These are phyloP conservation scores for Penstemon eatonii DNA, from an alignment of 257 asterid species.

Conservation along the genomic window DNA sequence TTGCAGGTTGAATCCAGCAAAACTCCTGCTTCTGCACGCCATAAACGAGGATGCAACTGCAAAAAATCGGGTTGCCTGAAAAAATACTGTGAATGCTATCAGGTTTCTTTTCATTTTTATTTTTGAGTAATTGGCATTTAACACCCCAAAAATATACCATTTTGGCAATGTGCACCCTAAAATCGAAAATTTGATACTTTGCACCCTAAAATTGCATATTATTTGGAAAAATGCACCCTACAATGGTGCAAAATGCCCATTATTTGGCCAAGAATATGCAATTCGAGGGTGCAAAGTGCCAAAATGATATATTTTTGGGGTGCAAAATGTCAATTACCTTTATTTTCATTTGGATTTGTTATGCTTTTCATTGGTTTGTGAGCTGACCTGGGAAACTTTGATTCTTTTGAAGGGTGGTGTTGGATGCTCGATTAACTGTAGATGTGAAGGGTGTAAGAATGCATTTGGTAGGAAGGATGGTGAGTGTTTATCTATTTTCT, in stretches of 20 bases:
- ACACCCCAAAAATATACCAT: too few species aligned
- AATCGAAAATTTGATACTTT: too few species aligned
- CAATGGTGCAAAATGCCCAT: too few species aligned
- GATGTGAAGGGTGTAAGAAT: conserved; percentile 95
- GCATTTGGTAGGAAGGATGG: conserved; percentile 91
- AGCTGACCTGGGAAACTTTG: conserved; percentile 35
- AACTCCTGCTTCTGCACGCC: conserved; percentile 99
- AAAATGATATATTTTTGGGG: too few species aligned
- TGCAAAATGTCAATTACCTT: too few species aligned
- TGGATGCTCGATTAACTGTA: conserved; percentile 91
- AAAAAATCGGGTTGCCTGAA: conserved; percentile 93
- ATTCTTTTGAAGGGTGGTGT: conserved; percentile 71
- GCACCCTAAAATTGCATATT: too few species aligned
- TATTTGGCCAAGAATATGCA: too few species aligned
- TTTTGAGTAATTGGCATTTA: too few species aligned
- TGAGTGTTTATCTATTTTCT: conserved; percentile 31
- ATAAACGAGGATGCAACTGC: conserved; percentile 99
- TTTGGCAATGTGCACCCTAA: too few species aligned
- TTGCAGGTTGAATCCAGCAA: conserved; percentile 73
- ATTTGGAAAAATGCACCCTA: too few species aligned
- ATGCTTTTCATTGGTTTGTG: conserved; percentile 14
- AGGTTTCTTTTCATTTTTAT: conserved; percentile 45
- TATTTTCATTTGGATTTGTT: not conserved
- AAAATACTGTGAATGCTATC: conserved; percentile 98
- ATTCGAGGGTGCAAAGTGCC: too few species aligned